Percentiles rank a stretch among this genome's conserved stretches.
Evolutionary conservation across 208 protist genomes (phyloP).

Genomic region (Spongospora subterranea): DNA sequence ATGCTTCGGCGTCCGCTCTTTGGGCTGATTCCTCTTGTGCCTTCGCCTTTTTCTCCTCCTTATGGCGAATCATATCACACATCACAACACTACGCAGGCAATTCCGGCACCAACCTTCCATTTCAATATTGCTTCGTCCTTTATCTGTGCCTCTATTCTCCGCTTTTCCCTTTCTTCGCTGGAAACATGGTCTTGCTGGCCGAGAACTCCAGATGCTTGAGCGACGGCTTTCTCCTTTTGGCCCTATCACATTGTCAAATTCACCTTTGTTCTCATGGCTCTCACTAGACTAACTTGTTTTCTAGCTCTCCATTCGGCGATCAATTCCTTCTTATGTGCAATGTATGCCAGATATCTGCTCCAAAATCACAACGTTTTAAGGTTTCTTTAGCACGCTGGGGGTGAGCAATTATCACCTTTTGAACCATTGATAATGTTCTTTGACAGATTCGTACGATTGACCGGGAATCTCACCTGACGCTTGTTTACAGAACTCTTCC

Average conservation of each 20-base stretch:
- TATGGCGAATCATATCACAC: background rate
- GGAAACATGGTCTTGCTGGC: background rate
- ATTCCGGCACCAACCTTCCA: background rate
- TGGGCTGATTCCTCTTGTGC: background rate
- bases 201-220: background rate
- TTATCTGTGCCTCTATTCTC: background rate
- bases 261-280: background rate
- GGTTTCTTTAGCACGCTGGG: background rate
- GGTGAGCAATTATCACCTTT: background rate
- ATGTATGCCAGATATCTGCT: background rate
- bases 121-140: background rate
- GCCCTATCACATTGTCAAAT: background rate
- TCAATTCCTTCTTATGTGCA: background rate
- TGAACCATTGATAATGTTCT: background rate
- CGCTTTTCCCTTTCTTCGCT: background rate
- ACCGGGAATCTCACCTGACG: background rate
- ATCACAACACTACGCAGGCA: background rate
- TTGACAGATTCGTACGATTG: background rate
- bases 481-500: background rate
- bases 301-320: background rate
- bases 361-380: background rate
- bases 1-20: background rate
- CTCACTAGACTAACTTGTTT: background rate
- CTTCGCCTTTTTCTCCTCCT: background rate
- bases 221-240: background rate